These are phyloP conservation scores for Spirogloea muscicola DNA, from an alignment of 139 green algal species.

Conservation along the genomic window DNA sequence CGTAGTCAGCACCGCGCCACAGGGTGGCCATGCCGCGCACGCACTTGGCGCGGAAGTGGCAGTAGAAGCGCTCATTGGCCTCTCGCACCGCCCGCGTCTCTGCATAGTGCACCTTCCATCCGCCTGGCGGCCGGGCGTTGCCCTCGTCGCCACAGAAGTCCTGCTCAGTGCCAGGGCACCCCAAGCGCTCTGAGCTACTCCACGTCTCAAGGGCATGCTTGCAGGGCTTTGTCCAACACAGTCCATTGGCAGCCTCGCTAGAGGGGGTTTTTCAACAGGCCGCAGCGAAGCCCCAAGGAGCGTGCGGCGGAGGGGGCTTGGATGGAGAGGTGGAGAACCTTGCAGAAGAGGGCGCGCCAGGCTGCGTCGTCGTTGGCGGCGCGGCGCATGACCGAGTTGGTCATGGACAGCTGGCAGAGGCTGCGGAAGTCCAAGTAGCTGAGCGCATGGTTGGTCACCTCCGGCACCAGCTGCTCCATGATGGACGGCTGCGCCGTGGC, in stretches of 20 bases:
- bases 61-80: constrained; percentile 19
- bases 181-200: no score
- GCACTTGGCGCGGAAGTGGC: background rate
- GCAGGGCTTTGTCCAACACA: no score
- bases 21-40: background rate
- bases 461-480: background rate
- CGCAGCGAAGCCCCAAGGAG: no score
- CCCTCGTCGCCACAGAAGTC: constrained; percentile 13
- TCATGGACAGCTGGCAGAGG: background rate
- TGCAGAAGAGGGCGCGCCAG: background rate
- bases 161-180: no score
- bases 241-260: no score
- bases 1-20: constrained; percentile 5
- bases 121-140: background rate
- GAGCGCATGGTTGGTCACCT: background rate
- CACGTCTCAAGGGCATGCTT: no score
- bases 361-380: background rate
- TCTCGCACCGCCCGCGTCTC: constrained; percentile 8
- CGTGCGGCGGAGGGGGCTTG: no score
- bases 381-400: background rate
- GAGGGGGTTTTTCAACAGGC: no score
- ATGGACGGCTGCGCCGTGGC: background rate
- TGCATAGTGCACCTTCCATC: constrained; percentile 16
- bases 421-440: background rate
- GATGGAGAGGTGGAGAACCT: background rate